These are phyloP conservation scores for Serendipita sp. DNA, from an alignment of 1,284 basidiomycete genomes.

Conservation along the genomic window DNA sequence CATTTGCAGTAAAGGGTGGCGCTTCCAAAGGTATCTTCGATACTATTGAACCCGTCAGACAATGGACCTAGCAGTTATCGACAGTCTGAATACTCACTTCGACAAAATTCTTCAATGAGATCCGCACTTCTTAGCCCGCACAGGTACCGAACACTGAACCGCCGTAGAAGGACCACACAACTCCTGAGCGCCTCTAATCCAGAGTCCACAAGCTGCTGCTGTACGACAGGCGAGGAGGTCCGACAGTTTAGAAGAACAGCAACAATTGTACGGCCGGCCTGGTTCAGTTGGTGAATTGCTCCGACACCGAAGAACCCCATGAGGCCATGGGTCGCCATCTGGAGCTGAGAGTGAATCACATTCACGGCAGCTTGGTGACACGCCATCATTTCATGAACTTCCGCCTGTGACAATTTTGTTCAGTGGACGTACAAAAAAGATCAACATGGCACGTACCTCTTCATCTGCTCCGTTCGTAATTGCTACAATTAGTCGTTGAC, in stretches of 20 bases:
- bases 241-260: conserved; percentile 60
- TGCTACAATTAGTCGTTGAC: conserved; percentile 43
- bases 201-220: conserved; percentile 33
- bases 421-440: neutral
- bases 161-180: conserved; percentile 64
- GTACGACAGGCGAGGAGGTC: conserved; percentile 13
- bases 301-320: conserved; percentile 95
- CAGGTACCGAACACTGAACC: conserved; percentile 69
- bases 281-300: conserved; percentile 83
- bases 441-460: conserved; percentile 26
- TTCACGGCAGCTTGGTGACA: conserved; percentile 62
- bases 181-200: conserved; percentile 72
- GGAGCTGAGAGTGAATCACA: conserved; percentile 68
- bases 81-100: conserved; percentile 39
- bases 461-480: conserved; percentile 34
- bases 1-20: conserved; percentile 31
- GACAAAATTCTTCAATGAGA: conserved; percentile 83
- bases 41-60: conserved; percentile 31
- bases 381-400: conserved; percentile 52
- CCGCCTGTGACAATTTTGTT: conserved; percentile 28
- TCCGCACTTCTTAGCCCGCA: conserved; percentile 79
- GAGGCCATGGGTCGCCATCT: conserved; percentile 71
- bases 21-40: conserved; percentile 73
- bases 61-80: neutral
- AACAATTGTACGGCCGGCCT: conserved; percentile 78